These are phyloP conservation scores for Blastocystis sp. DNA, from an alignment of 352 stramenopile species.

Conservation along the genomic window DNA sequence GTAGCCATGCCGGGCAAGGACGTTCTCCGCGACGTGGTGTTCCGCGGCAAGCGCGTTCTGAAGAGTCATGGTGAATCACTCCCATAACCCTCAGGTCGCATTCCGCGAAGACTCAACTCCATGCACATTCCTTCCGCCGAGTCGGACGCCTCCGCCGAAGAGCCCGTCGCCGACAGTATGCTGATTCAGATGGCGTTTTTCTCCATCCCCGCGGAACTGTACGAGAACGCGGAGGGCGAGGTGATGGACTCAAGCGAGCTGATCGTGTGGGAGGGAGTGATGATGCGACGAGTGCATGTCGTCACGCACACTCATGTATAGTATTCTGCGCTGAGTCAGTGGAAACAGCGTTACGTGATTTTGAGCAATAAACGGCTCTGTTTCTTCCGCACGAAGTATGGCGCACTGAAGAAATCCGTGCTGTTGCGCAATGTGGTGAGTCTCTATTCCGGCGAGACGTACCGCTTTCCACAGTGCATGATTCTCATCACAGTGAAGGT, in stretches of 20 bases:
- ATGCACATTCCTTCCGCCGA: not conserved
- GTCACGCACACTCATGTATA: not conserved
- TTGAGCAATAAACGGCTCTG: conserved; percentile 65
- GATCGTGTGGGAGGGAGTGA: conserved; percentile 45
- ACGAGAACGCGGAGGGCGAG: conserved; percentile 54
- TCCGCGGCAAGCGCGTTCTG: conserved; percentile 60
- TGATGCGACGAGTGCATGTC: conserved; percentile 38
- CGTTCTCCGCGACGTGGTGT: conserved; percentile 52
- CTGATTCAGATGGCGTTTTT: conserved; percentile 68
- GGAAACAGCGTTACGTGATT: conserved; percentile 62
- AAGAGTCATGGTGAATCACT: not conserved
- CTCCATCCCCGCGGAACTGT: conserved; percentile 38
- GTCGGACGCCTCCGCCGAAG: not conserved
- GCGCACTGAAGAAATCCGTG: conserved; percentile 45
- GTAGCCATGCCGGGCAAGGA: conserved; percentile 62
- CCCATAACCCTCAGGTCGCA: not conserved
- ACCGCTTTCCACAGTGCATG: conserved; percentile 19
- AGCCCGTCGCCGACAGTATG: conserved; percentile 37
- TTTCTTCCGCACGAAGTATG: conserved; percentile 41
- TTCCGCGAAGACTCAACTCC: conserved; percentile 21
- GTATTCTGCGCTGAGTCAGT: conserved; percentile 54
- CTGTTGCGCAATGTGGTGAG: not conserved
- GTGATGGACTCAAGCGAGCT: conserved; percentile 33
- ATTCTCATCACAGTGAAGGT: conserved; percentile 19
- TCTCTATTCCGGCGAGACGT: conserved; percentile 31